Evolutionary conservation across 2,329 filamentous ascomycete genomes (phyloP), one percentile per base, ranked within the genome.

Genomic region (Aureobasidium musti): DNA sequence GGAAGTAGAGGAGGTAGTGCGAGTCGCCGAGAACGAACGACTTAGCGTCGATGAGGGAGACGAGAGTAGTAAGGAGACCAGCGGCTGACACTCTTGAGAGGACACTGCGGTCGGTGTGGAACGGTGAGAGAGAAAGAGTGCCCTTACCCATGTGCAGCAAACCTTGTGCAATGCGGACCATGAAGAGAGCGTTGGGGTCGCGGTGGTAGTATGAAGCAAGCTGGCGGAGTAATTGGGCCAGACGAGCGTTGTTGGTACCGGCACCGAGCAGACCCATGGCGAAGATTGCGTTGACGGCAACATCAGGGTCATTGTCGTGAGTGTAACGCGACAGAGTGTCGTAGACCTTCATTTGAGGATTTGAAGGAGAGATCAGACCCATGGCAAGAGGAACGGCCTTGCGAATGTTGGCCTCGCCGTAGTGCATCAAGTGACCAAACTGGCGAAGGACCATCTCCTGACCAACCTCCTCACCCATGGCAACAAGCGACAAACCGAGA

Each of bases 271-370:
- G 89, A 79, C 95, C 95, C 95, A 99, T 99, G 72, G 95, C 93
- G 75, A 99, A 99, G 76, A 99, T 99, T 74, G 95, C 92, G 76
- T 98, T 99, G 79, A 99, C 91, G 45, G 95, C 95, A 54, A 99
- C 95, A 74, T 99, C 95, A 69, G 94, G 96, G 80, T 99, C 95
- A 72, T 95, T 99, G 82, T 99, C 95, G 85, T 99, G 95, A 70
- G 91, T 96, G 84, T 99, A 99, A 75, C 95, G 86, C 61, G 95
- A 99, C 13, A 99, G 83, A 0, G 95, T 99, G 78, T 99, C 95
- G 82, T 99, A 99, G 56, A 99, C 91, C 84, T 98, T 99, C 94
- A 99, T 99, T 78, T 99, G 96, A 13, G 95, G 95, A 81, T 99
- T 99, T 81, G 92, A 97, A 14, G 96, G 92, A 80, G 91, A 97